Evolutionary conservation across 2,329 filamentous ascomycete species (phyloP).

Genomic region (Penicillium sp.): DNA sequence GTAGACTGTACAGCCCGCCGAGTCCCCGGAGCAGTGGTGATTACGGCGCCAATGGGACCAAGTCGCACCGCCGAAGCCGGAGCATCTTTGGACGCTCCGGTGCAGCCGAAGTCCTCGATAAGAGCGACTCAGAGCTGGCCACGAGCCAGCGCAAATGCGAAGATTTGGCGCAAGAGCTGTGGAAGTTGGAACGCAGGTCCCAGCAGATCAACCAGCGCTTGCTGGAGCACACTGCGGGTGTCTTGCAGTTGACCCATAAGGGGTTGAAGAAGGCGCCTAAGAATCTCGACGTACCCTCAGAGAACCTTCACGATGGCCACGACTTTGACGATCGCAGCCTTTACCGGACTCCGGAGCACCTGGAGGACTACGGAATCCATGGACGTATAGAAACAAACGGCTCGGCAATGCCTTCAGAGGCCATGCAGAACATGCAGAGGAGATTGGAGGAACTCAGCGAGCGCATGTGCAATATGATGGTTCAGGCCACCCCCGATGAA

Average conservation of each 20-base stretch:
- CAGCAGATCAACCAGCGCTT: constrained; percentile 71
- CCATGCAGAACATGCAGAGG: constrained; percentile 59
- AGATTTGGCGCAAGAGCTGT: constrained; percentile 74
- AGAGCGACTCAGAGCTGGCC: constrained; percentile 69
- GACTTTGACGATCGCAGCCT: constrained; percentile 74
- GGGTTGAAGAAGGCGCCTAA: constrained; percentile 58
- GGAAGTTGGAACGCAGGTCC: constrained; percentile 69
- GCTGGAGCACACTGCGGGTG: constrained; percentile 84
- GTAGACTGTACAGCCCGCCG: constrained; percentile 68
- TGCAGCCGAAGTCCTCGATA: constrained; percentile 36
- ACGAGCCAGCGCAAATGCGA: constrained; percentile 77
- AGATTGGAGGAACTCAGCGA: constrained; percentile 65
- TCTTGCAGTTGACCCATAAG: constrained; percentile 84
- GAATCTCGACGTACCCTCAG: constrained; percentile 60
- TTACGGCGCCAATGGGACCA: constrained; percentile 32
- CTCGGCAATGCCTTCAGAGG: constrained; percentile 33
- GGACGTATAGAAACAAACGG: constrained; percentile 18
- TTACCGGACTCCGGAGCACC: constrained; percentile 64
- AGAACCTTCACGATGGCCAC: constrained; percentile 65
- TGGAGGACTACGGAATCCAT: constrained; percentile 48
- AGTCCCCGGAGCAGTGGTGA: constrained; percentile 50
- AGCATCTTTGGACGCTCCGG: constrained; percentile 47
- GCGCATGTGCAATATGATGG: constrained; percentile 62
- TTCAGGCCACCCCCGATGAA: constrained; percentile 40
- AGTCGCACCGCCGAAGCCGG: constrained; percentile 51